Evolutionary conservation across 352 stramenopile genomes (phyloP), one percentile per base, ranked within the genome.

Genomic region (Pythium periplocum): DNA sequence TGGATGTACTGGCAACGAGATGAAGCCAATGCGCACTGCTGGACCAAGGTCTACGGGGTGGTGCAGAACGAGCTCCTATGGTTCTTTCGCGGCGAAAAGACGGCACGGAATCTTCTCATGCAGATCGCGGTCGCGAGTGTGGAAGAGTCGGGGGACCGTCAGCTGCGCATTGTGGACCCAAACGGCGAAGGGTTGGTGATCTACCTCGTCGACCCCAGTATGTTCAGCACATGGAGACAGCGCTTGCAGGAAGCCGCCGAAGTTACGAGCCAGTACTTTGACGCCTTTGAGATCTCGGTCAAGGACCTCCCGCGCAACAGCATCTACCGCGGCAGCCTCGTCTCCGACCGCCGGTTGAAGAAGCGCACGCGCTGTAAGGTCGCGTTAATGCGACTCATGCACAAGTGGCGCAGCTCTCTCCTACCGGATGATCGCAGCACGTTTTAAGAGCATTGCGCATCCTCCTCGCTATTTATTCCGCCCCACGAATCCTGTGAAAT

Each of bases 1-100:
- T 92, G 81, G 81, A 80, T 92, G 61, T 90, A 92, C 72, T 92
- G 81, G 81, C 76, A 92, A 59, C 81, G 81, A 30, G 81, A 92
- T 51, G 73, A 71, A 31, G 66, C 49, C 54, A 81, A 90, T 46
- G 59, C 62, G 31, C 64, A 75, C 55, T 88, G 81, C 73, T 92
- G 81, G 81, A 92, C 78, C 50, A 90, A 88, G 52, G 78, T 92
- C 30, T 92, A 84, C 61, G 78, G 63, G 41, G 78, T 89, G 53
- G 66, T 90, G 9, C 73, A 92, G 64, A 79, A 86, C 56, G 81
- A 92, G 57, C 90, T 92, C 56, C 57, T 92, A 48, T 87, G 80
- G 71, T 72, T 92, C 33, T 90, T 89, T 55, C 85, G 87, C 56
- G 69, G 72, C 39, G 78, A 75, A 31, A 26, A 7, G 8, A 83